Conservation (phyloP, 768 basidiomycete species). For the Amanita subjunquillea region DNA sequence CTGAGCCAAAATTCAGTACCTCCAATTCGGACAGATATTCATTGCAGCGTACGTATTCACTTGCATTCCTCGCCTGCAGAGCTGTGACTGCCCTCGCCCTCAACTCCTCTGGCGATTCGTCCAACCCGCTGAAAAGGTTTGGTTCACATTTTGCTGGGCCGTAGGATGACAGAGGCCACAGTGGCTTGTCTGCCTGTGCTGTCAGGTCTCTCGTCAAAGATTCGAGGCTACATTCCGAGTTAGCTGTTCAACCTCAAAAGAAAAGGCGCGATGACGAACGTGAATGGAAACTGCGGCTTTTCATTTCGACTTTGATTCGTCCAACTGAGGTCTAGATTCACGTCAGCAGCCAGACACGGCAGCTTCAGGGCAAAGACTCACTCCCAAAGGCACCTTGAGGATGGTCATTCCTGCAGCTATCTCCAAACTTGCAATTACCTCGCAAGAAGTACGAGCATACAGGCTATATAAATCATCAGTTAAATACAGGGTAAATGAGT, state of each 20-base stretch:
- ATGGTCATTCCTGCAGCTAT: slow-evolving; percentile 58
- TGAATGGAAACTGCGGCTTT: slow-evolving; percentile 24
- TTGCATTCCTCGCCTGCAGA: slow-evolving; percentile 37
- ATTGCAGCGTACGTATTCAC: slow-evolving; percentile 56
- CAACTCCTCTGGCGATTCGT: slow-evolving; percentile 74
- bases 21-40: background rate
- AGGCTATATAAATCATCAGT: slow-evolving; percentile 21
- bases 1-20: slow-evolving; percentile 11
- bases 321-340: slow-evolving; percentile 30
- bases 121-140: slow-evolving; percentile 50
- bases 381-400: slow-evolving; percentile 38
- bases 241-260: background rate
- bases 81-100: slow-evolving; percentile 54
- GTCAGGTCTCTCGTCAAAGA: slow-evolving; percentile 56
- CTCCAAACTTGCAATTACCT: slow-evolving; percentile 59
- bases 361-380: slow-evolving; percentile 22
- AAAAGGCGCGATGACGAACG: slow-evolving; percentile 18
- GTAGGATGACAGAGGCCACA: slow-evolving; percentile 75
- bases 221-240: slow-evolving; percentile 38
- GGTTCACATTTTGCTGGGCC: slow-evolving; percentile 70
- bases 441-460: slow-evolving; percentile 56
- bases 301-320: slow-evolving; percentile 14
- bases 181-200: slow-evolving; percentile 50
- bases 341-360: slow-evolving; percentile 1
- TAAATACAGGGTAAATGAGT: background rate